Conservation (phyloP, 495 filamentous ascomycete species). For the Penicillium paxilli region DNA sequence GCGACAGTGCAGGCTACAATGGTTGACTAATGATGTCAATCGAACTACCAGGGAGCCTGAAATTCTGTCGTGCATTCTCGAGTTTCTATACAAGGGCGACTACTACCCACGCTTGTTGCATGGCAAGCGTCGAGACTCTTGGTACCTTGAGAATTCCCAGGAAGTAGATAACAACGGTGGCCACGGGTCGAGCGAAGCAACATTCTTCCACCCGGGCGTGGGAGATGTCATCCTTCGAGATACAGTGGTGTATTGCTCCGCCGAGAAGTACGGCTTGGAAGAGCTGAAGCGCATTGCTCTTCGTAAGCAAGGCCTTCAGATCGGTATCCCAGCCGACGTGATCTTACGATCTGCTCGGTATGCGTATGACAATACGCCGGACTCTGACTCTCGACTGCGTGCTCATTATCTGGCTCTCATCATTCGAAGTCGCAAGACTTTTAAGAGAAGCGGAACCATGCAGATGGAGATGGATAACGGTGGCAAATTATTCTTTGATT, state of each 20-base stretch:
- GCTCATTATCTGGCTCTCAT: conserved; percentile 94
- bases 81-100: conserved; percentile 72
- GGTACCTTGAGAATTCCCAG: conserved; percentile 68
- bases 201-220: conserved; percentile 67
- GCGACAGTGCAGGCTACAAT: not conserved
- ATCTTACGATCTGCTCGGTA: conserved; percentile 89
- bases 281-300: conserved; percentile 86
- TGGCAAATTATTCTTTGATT: conserved; percentile 90
- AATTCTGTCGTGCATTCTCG: conserved; percentile 65
- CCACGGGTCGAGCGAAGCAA: conserved; percentile 68
- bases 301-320: conserved; percentile 88
- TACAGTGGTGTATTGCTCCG: conserved; percentile 89
- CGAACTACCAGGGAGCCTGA: conserved; percentile 57
- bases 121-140: conserved; percentile 50
- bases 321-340: conserved; percentile 78
- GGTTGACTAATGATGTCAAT: not conserved
- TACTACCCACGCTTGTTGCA: conserved; percentile 59
- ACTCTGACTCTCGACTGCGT: conserved; percentile 84
- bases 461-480: conserved; percentile 95
- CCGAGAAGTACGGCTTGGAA: conserved; percentile 80
- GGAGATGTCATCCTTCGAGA: conserved; percentile 77
- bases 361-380: conserved; percentile 90
- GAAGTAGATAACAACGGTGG: conserved; percentile 50
- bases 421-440: conserved; percentile 88
- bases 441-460: conserved; percentile 96